phyloP scores from a whole-genome alignment of 1,284 basidiomycete genomes.

The Phellinidium pouzarii region DNA sequence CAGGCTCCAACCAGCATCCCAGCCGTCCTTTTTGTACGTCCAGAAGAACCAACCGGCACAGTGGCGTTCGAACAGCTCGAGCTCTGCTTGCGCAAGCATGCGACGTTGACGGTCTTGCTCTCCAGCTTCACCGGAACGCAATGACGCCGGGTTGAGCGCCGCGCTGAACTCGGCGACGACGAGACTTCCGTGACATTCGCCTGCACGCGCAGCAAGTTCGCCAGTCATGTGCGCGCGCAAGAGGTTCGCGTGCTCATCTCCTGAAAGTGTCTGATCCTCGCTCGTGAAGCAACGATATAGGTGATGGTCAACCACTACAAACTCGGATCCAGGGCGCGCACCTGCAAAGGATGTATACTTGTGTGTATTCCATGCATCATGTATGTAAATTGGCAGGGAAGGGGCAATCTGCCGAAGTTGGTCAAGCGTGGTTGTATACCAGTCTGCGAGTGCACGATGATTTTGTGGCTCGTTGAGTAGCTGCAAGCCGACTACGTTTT shows the following conservation, averaged over 20 bases:
- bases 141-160: slow-evolving; percentile 42
- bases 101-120: slow-evolving; percentile 40
- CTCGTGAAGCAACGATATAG: slow-evolving; percentile 79
- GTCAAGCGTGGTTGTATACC: slow-evolving; percentile 60
- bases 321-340: slow-evolving; percentile 28
- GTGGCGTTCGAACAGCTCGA: slow-evolving; percentile 57
- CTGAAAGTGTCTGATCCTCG: slow-evolving; percentile 52
- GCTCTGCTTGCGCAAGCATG: slow-evolving; percentile 59
- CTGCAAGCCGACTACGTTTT: slow-evolving; percentile 76
- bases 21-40: slow-evolving; percentile 76
- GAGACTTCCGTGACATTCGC: slow-evolving; percentile 49
- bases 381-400: slow-evolving; percentile 62
- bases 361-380: slow-evolving; percentile 74
- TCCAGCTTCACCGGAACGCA: slow-evolving; percentile 31
- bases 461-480: slow-evolving; percentile 78
- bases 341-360: slow-evolving; percentile 44
- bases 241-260: slow-evolving; percentile 47
- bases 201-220: slow-evolving; percentile 37
- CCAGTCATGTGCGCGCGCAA: slow-evolving; percentile 36
- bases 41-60: slow-evolving; percentile 85
- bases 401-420: slow-evolving; percentile 50
- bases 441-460: slow-evolving; percentile 47
- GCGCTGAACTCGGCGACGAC: slow-evolving; percentile 85
- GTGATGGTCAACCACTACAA: slow-evolving; percentile 76
- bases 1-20: slow-evolving; percentile 74